These are phyloP conservation scores for Trichosporon faecale DNA, from an alignment of 1,284 basidiomycete genomes.

Conservation along the genomic window DNA sequence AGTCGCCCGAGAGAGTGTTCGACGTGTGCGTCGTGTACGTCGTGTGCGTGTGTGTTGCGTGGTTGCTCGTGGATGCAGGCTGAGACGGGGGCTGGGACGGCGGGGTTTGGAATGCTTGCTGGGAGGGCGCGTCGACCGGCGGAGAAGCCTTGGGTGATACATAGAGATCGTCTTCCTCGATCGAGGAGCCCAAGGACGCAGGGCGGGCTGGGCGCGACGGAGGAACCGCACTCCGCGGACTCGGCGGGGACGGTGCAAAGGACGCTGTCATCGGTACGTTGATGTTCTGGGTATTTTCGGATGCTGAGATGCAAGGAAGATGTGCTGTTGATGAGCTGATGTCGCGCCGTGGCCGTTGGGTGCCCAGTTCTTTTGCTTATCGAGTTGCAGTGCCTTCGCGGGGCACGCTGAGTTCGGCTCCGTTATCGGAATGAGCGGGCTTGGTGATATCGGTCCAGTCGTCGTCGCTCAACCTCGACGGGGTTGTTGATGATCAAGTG, in stretches of 20 bases:
- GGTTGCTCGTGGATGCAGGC: neutral
- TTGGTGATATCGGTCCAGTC: neutral
- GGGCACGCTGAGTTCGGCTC: no score
- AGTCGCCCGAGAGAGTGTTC: neutral
- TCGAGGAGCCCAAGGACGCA: neutral
- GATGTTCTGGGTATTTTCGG: neutral
- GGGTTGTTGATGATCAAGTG: neutral
- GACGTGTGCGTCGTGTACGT: neutral
- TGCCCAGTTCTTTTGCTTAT: neutral
- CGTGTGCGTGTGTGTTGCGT: no score
- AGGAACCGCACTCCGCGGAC: neutral
- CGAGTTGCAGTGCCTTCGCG: neutral
- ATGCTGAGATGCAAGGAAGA: neutral
- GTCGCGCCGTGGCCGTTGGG: no score
- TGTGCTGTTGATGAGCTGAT: neutral
- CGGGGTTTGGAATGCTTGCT: neutral
- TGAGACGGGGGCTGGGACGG: neutral
- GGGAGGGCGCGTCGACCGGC: neutral
- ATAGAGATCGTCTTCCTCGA: conserved; percentile 5
- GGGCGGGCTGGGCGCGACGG: neutral
- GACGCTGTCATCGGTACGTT: neutral
- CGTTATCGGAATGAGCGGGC: neutral
- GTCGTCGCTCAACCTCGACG: neutral
- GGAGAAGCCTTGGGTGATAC: neutral
- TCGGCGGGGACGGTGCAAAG: neutral